Conservation (phyloP, 441 rosid genomes). For the Adansonia gregorii region DNA sequence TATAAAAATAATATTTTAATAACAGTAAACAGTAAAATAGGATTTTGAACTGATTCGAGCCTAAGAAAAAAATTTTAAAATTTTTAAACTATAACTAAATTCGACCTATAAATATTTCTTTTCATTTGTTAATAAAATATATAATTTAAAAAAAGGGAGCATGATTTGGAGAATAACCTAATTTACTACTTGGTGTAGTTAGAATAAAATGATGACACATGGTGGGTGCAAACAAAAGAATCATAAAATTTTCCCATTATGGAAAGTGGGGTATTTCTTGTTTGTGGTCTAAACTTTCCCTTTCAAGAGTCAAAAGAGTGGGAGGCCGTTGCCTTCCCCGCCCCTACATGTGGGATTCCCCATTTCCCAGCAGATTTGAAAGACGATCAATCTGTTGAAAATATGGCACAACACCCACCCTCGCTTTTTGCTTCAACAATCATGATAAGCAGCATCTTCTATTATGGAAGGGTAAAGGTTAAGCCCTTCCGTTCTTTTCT, state of each 20-base stretch:
- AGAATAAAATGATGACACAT: slow-evolving; percentile 22
- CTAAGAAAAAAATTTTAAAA: too few relatives aligned
- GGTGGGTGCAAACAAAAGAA: slow-evolving; percentile 1
- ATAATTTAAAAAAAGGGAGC: neutral
- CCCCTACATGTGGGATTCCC: slow-evolving; percentile 26
- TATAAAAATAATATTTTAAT: too few relatives aligned
- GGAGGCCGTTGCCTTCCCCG: neutral
- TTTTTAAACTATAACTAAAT: too few relatives aligned
- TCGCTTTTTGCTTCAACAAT: slow-evolving; percentile 31
- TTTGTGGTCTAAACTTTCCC: slow-evolving; percentile 34
- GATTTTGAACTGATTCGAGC: too few relatives aligned
- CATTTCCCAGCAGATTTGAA: slow-evolving; percentile 20
- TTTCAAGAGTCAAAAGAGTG: slow-evolving; percentile 34
- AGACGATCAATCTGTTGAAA: neutral
- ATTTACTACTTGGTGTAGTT: neutral
- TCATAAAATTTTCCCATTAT: slow-evolving; percentile 35
- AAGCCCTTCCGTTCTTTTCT: neutral
- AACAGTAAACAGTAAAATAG: too few relatives aligned
- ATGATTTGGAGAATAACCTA: neutral
- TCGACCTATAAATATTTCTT: too few relatives aligned
- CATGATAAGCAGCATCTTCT: slow-evolving; percentile 37
- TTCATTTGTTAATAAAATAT: too few relatives aligned
- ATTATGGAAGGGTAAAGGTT: neutral
- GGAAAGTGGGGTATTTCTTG: slow-evolving; percentile 36
- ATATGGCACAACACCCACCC: neutral